Percentiles rank a stretch among this genome's conserved stretches.
phyloP scores from a whole-genome alignment of 768 basidiomycete genomes.

The Pleurotus salmoneostramineus region DNA sequence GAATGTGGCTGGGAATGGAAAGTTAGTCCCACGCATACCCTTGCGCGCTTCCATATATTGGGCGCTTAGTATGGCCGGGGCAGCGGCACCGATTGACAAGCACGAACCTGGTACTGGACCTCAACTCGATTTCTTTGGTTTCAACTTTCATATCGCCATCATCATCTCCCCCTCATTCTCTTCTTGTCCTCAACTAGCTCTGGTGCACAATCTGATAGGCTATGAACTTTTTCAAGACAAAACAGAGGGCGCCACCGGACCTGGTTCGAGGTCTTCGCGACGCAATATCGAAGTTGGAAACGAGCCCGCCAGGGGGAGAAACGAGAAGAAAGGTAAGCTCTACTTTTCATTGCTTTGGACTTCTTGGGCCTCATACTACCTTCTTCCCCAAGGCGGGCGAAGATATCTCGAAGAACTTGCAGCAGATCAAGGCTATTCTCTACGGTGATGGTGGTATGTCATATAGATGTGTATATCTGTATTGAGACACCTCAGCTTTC shows the following conservation, averaged over 20 bases:
- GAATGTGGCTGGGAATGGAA: not conserved
- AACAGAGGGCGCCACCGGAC: conserved; percentile 83
- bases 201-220: not conserved
- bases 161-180: not conserved
- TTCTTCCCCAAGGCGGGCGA: conserved; percentile 64
- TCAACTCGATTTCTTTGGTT: conserved; percentile 6
- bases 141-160: not conserved
- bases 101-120: conserved; percentile 1
- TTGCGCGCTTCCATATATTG: too few relatives aligned
- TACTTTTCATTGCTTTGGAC: too few relatives aligned
- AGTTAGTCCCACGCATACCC: too few relatives aligned
- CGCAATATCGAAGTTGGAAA: conserved; percentile 72
- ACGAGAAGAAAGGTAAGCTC: conserved; percentile 77
- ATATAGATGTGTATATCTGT: not conserved
- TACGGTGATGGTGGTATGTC: conserved; percentile 82
- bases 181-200: not conserved
- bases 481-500: not conserved
- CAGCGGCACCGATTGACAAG: not conserved
- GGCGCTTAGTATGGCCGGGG: not conserved
- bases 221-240: conserved; percentile 98
- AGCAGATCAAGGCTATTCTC: conserved; percentile 85
- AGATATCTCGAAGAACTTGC: conserved; percentile 84
- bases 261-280: conserved; percentile 80
- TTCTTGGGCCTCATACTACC: not conserved
- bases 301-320: conserved; percentile 71